Conservation (phyloP, 2,329 filamentous ascomycete genomes). For the Cladosporium phlei region DNA sequence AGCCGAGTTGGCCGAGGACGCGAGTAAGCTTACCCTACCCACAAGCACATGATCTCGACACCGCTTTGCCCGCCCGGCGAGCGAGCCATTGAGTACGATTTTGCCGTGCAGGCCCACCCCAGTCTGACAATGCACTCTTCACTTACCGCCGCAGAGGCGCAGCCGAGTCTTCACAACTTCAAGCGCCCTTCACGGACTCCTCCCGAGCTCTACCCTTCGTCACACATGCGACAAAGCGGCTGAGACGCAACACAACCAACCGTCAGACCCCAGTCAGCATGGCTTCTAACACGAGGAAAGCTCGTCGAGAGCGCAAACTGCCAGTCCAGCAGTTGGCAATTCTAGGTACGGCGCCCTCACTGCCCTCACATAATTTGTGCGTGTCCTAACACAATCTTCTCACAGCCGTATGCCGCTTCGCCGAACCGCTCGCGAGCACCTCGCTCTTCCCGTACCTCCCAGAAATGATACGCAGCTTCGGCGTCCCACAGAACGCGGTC, state of each 20-base stretch:
- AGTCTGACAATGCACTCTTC: neutral
- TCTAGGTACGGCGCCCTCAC: slow-evolving; percentile 55
- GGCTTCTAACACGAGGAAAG: slow-evolving; percentile 14
- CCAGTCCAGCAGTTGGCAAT: slow-evolving; percentile 73
- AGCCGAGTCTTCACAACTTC: neutral
- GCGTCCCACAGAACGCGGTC: slow-evolving; percentile 64
- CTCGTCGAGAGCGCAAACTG: slow-evolving; percentile 50
- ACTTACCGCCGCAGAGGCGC: neutral
- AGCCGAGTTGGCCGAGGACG: neutral
- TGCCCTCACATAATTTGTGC: neutral
- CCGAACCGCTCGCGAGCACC: slow-evolving; percentile 72
- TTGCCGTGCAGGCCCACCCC: neutral
- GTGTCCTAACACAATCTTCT: slow-evolving; percentile 14
- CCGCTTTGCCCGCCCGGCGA: neutral
- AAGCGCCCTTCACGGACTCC: neutral
- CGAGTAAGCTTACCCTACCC: neutral
- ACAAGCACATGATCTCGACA: slow-evolving; percentile 3
- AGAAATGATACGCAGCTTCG: slow-evolving; percentile 82
- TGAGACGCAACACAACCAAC: neutral
- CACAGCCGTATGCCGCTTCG: slow-evolving; percentile 61
- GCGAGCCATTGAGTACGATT: neutral
- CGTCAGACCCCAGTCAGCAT: slow-evolving; percentile 9
- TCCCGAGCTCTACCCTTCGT: neutral
- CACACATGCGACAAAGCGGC: neutral
- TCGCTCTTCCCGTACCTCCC: slow-evolving; percentile 87